A percentile compares a stretch with the other conserved stretches of the same genome.
Evolutionary conservation across 192 early-diverging fungal genomes (phyloP).

Genomic region (Podila horticola): DNA sequence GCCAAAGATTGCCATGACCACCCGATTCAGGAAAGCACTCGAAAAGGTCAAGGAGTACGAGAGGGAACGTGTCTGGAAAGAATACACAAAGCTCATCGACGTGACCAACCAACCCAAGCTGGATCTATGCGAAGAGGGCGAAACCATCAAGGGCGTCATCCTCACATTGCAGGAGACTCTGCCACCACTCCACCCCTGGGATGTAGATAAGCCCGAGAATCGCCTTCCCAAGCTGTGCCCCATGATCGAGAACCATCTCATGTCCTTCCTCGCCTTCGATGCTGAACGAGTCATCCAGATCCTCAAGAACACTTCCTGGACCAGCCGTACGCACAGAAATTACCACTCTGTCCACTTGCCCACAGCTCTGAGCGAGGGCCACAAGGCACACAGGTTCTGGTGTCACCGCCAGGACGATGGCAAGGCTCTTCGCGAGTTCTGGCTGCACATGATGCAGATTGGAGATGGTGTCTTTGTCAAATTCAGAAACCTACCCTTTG

Average conservation of each 20-base stretch:
- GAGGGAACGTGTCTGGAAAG: constrained; percentile 23
- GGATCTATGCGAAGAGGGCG: constrained; percentile 17
- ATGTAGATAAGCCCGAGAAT: background rate
- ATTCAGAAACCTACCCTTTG: background rate
- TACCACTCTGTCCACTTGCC: constrained; percentile 12
- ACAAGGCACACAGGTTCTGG: constrained; percentile 11
- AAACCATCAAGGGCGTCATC: constrained; percentile 28
- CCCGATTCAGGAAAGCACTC: constrained; percentile 18
- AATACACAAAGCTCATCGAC: constrained; percentile 15
- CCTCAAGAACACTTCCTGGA: constrained; percentile 16
- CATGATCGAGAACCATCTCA: constrained; percentile 15
- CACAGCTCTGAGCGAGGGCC: background rate
- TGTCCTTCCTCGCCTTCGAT: constrained; percentile 22
- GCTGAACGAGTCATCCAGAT: constrained; percentile 23
- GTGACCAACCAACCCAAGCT: constrained; percentile 22
- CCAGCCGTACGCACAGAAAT: background rate
- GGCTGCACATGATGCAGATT: constrained; percentile 12
- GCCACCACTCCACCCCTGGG: constrained; percentile 28
- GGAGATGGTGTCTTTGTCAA: constrained; percentile 25
- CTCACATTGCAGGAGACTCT: constrained; percentile 27
- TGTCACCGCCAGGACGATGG: constrained; percentile 5
- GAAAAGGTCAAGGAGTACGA: constrained; percentile 27
- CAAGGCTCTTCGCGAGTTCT: constrained; percentile 9
- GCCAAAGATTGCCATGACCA: constrained; percentile 1
- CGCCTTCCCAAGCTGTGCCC: constrained; percentile 19